phyloP scores from a whole-genome alignment of 2,329 filamentous ascomycete species.

The Claviceps pusilla region DNA sequence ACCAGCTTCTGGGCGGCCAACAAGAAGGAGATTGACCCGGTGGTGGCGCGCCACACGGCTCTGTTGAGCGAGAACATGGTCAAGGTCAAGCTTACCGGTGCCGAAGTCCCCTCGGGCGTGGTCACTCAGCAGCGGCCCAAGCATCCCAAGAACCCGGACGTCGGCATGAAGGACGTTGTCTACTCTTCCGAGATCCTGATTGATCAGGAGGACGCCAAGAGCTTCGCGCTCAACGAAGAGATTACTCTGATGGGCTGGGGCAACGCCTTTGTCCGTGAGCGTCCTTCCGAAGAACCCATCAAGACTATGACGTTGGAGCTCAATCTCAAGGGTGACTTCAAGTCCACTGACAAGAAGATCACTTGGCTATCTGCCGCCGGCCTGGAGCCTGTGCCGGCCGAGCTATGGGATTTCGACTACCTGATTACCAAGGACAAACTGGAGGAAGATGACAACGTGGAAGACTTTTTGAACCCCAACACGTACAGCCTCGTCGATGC shows the following conservation, averaged over 20 bases:
- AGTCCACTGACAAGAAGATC: slow-evolving; percentile 90
- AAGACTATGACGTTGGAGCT: slow-evolving; percentile 64
- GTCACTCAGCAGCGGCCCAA: slow-evolving; percentile 64
- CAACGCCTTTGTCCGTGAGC: slow-evolving; percentile 63
- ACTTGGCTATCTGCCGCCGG: slow-evolving; percentile 73
- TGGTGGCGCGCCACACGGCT: slow-evolving; percentile 59
- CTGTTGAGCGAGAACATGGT: slow-evolving; percentile 58
- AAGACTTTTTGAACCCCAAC: slow-evolving; percentile 64
- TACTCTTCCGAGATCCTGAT: slow-evolving; percentile 63
- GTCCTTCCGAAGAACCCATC: slow-evolving; percentile 44
- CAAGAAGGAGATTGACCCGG: slow-evolving; percentile 69
- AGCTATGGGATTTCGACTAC: slow-evolving; percentile 90
- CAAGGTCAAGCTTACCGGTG: slow-evolving; percentile 52
- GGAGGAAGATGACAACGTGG: slow-evolving; percentile 71
- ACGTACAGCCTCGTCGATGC: slow-evolving; percentile 64
- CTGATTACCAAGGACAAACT: slow-evolving; percentile 91
- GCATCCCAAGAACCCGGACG: slow-evolving; percentile 74
- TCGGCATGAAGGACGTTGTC: slow-evolving; percentile 74
- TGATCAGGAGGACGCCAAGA: slow-evolving; percentile 73
- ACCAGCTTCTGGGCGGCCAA: slow-evolving; percentile 57
- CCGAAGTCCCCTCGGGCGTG: slow-evolving; percentile 47
- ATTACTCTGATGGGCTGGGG: slow-evolving; percentile 97
- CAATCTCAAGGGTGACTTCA: slow-evolving; percentile 86
- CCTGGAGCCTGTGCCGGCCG: slow-evolving; percentile 64
- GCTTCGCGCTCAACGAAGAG: slow-evolving; percentile 73